Conservation (phyloP, 2,329 filamentous ascomycete species). For the Ceratocystis huliohia region DNA sequence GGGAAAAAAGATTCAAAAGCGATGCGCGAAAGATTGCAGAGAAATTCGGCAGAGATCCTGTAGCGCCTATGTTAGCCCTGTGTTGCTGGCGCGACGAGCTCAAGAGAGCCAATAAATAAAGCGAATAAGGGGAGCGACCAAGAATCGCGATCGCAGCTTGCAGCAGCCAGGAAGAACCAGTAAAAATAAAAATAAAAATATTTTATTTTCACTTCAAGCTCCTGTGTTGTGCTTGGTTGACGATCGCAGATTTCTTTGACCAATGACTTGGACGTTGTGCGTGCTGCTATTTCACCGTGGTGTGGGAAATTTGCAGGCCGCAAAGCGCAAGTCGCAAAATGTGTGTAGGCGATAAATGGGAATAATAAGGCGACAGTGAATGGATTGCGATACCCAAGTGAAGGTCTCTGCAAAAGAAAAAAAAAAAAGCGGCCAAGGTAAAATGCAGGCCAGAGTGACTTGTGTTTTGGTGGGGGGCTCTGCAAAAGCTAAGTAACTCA, state of each 20-base stretch:
- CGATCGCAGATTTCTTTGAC: neutral
- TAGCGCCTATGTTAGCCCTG: neutral
- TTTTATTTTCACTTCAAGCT: neutral
- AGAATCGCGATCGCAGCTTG: neutral
- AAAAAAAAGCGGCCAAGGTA: constrained; percentile 20
- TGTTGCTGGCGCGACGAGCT: neutral
- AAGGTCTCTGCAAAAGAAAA: neutral
- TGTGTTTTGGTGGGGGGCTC: constrained; percentile 24
- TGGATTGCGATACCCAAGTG: constrained; percentile 8
- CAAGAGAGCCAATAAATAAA: neutral
- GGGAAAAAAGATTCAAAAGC: neutral
- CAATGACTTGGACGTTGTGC: too few relatives aligned
- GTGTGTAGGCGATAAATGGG: neutral
- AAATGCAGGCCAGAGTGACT: constrained; percentile 22
- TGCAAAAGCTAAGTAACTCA: constrained; percentile 40
- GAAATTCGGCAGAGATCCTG: neutral
- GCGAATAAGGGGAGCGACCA: neutral
- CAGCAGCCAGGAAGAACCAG: neutral
- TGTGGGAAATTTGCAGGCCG: neutral
- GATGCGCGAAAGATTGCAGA: neutral
- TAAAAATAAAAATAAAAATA: neutral
- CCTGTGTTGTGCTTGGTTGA: neutral
- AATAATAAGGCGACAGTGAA: neutral
- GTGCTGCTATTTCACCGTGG: too few relatives aligned
- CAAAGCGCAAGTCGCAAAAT: neutral